These are phyloP conservation scores for Xylariomycetidae sp. DNA, from an alignment of 2,329 filamentous ascomycete species.

Conservation along the genomic window DNA sequence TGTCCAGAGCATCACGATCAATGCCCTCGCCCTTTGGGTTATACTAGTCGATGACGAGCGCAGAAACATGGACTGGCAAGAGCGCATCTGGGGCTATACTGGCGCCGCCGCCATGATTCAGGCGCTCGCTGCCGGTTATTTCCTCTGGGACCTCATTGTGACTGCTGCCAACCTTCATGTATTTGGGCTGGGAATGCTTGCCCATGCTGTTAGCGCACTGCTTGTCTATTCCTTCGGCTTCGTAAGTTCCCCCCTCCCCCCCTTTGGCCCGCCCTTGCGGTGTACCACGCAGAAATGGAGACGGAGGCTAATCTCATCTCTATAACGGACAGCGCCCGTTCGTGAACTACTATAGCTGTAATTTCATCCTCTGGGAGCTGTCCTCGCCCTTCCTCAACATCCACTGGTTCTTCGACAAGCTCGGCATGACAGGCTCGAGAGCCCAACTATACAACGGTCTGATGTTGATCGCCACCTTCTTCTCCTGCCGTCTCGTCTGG, in stretches of 20 bases:
- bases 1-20: constrained; percentile 70
- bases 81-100: constrained; percentile 74
- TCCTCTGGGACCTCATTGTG: constrained; percentile 75
- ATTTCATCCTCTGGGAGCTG: constrained; percentile 84
- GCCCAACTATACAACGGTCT: constrained; percentile 76
- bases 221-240: constrained; percentile 74
- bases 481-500: constrained; percentile 71
- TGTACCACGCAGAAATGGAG: constrained; percentile 5
- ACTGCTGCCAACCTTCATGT: constrained; percentile 64
- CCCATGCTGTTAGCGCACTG: constrained; percentile 71
- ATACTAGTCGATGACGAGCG: constrained; percentile 67
- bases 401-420: constrained; percentile 90
- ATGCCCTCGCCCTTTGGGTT: constrained; percentile 67
- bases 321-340: constrained; percentile 61
- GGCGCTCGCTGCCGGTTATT: constrained; percentile 74
- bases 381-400: constrained; percentile 82
- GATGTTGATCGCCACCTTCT: constrained; percentile 67
- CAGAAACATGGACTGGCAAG: constrained; percentile 58
- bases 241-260: constrained; percentile 47
- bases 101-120: constrained; percentile 68
- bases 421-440: constrained; percentile 70
- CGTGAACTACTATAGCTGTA: constrained; percentile 74
- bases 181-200: constrained; percentile 72
- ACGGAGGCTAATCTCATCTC: no score
- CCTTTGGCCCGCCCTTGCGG: neutral